Base-by-base conservation (phyloP, 1,139 yeast genomes). In the Kurtzmaniella natalensis region DNA sequence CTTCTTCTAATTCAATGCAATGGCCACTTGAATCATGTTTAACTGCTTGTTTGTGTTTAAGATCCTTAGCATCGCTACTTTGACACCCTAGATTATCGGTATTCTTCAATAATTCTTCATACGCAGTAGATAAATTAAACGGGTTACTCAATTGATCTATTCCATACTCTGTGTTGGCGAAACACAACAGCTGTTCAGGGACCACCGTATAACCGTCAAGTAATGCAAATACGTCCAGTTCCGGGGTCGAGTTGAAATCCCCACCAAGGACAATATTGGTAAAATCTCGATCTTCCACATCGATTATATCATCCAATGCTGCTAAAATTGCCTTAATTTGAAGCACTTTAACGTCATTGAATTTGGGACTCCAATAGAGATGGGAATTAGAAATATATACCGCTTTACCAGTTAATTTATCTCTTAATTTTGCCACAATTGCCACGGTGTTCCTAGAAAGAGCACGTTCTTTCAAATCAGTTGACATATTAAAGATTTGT, bases 391-490 rank as follows among this genome's bases (percentile, higher is more conserved):
- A 57, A 1, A 75, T 64, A 33, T 71, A 70, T 5, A 76, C 49
- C 2, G 51, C 43, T 28, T 64, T 58, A 11, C 57, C 52, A 0
- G 73, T 60, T 2, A 39, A 41, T 34, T 53, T 58, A 46, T 77
- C 81, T 37, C 56, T 51, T 18, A 76, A 48, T 17, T 70, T 67
- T 3, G 71, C 58, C 17, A 76, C 53, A 7, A 76, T 41, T 1
- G 76, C 79, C 5, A 77, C 81, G 17, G 79, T 79, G 45, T 77
- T 77, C 43, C 79, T 57, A n/a, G 59, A 55, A 20, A 70, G 42
- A n/a, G 70, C 57, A 19, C 72, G 49, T 18, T 53, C 51, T 10
- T 45, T 38, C 30, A 71, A 44, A 40, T 66, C 68, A 3, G 51
- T 38, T 9, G 76, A 61, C 36, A 64, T 61, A 2, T 57, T 55